Base-by-base conservation (phyloP, 2,329 filamentous ascomycete species). In the Emmonsia crescens region DNA sequence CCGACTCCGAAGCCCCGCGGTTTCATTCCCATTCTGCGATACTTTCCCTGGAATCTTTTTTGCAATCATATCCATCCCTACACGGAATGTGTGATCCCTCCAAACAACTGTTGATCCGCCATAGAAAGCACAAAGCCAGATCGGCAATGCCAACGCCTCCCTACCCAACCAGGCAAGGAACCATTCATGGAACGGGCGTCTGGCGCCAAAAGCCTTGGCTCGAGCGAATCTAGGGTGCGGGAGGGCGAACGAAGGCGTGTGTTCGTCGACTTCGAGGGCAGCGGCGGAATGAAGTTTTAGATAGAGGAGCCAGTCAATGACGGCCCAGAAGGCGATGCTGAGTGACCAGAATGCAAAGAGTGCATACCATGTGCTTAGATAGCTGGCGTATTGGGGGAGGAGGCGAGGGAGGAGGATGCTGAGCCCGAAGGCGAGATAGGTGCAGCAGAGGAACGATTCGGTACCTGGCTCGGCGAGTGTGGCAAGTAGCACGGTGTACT, bases 381-480 rank as follows among this genome's bases (percentile, higher is more conserved):
- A 88, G 77, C 21, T 86, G 67, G 5, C 66, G 33, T 69, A 73
- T 0, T 78, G 68, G 60, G 81, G 74, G 64, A 89, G 83, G 72
- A 81, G 85, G 0, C 66, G 69, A 1, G 88, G 84, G 0, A 95
- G 71, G 0, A 72, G 67, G 2, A 87, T 90, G 0, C 89, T 95
- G 2, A 90, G 70, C 0, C 87, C 90, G 73, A 88, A 96, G 1
- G 91, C 83, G 51, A 91, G 85, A 70, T 95, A 91, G 0, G 86
- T 76, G 27, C 88, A 91, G 75, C 91, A 96, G 0, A 97, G 72
- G 40, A 99, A 82, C 33, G 88, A 88, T 74, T 99, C 94, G 0
- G 95, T 91, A 1, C 91, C 92, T 0, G 93, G 94, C 72, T 99
- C 94, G 2, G 96, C 89, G 1, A 96, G 78, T 0, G 95, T 97